These are phyloP conservation scores for Pyricularia sp. DNA, from an alignment of 2,329 filamentous ascomycete species.

Conservation along the genomic window DNA sequence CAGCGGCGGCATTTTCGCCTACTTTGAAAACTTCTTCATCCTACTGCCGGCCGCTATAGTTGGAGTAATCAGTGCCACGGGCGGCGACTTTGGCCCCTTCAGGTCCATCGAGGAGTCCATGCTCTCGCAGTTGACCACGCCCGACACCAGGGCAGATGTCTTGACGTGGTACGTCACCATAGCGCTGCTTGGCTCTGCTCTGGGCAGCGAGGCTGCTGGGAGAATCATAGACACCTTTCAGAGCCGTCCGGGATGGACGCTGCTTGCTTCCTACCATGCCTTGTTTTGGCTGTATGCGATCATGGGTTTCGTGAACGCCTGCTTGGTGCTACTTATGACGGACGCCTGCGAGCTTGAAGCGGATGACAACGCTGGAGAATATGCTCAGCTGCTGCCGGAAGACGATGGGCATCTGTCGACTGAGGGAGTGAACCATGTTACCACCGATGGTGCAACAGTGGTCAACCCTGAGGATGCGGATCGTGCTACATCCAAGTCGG, in stretches of 20 bases:
- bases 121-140: constrained; percentile 44
- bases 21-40: constrained; percentile 45
- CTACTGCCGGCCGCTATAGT: constrained; percentile 43
- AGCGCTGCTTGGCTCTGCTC: constrained; percentile 39
- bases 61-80: constrained; percentile 48
- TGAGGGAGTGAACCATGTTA: background rate
- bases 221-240: constrained; percentile 34
- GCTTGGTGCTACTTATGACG: background rate
- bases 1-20: constrained; percentile 40
- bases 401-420: background rate
- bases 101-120: constrained; percentile 54
- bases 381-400: background rate
- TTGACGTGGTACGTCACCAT: constrained; percentile 52
- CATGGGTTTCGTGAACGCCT: constrained; percentile 37
- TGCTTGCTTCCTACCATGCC: constrained; percentile 39
- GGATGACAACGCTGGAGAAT: background rate
- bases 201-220: constrained; percentile 39
- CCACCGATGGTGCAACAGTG: background rate
- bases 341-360: background rate
- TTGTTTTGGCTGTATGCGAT: constrained; percentile 44
- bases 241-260: constrained; percentile 30
- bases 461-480: background rate
- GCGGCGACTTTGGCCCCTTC: constrained; percentile 56
- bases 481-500: background rate
- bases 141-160: constrained; percentile 45